phyloP scores from a whole-genome alignment of 129 eudicot genomes.

The Escallonia rubra region DNA sequence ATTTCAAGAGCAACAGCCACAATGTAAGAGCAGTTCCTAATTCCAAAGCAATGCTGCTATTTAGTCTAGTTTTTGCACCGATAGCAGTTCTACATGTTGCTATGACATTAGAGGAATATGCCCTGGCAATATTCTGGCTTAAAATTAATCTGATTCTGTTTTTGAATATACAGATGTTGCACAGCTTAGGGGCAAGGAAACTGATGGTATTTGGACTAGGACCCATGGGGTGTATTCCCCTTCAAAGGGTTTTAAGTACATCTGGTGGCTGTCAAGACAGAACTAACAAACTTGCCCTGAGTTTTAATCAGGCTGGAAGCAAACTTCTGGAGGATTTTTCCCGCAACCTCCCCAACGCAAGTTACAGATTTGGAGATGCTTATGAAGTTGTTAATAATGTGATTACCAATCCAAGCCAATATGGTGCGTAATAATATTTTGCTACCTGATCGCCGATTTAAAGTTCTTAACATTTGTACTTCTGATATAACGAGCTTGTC shows the following conservation, averaged over 20 bases:
- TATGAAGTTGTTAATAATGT: slow-evolving; percentile 87
- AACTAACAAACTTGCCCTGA: slow-evolving; percentile 67
- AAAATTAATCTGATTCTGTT: neutral
- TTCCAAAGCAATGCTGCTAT: too few species aligned
- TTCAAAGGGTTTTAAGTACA: slow-evolving; percentile 80
- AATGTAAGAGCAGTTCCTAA: too few species aligned
- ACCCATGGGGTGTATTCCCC: slow-evolving; percentile 98
- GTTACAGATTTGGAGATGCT: slow-evolving; percentile 77
- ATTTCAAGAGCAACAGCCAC: too few species aligned
- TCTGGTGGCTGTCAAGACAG: slow-evolving; percentile 76
- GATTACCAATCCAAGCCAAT: slow-evolving; percentile 58
- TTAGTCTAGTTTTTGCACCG: too few species aligned
- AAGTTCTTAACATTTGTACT: too few species aligned
- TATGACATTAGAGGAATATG: too few species aligned
- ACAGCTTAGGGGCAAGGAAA: slow-evolving; percentile 71
- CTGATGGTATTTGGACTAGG: slow-evolving; percentile 93
- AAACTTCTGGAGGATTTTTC: slow-evolving; percentile 52
- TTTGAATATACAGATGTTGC: slow-evolving; percentile 40
- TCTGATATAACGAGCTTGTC: too few species aligned
- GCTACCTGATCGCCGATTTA: too few species aligned
- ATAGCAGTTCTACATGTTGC: too few species aligned
- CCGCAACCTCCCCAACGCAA: slow-evolving; percentile 61
- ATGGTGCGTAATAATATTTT: slow-evolving; percentile 32
- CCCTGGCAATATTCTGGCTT: too few species aligned
- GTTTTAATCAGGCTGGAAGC: slow-evolving; percentile 52